Conservation (phyloP, 106 monocot species). For the Platanthera guangdongensis region DNA sequence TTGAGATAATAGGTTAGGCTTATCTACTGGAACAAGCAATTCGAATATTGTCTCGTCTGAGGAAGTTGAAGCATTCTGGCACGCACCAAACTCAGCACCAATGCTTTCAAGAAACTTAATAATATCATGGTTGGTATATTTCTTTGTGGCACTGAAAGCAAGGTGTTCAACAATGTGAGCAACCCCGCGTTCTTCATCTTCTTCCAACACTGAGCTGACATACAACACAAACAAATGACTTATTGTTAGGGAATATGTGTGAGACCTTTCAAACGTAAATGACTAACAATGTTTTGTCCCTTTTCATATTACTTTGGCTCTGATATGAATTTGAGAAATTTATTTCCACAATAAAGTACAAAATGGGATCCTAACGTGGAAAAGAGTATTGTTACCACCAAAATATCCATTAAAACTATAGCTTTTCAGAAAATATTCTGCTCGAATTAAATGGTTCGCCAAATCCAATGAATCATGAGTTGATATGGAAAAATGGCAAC, state of each 20-base stretch:
- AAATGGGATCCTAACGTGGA: neutral
- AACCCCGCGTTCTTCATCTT: constrained; percentile 95
- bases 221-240: constrained; percentile 9
- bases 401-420: neutral
- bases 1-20: constrained; percentile 79
- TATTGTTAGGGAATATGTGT: neutral
- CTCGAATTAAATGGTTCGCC: neutral
- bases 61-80: constrained; percentile 95
- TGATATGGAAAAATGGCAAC: neutral
- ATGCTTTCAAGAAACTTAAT: constrained; percentile 98
- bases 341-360: neutral
- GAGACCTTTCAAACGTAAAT: neutral
- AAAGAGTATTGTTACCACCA: neutral
- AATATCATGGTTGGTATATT: constrained; percentile 93
- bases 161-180: constrained; percentile 99
- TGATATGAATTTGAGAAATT: neutral
- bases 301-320: neutral
- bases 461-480: neutral
- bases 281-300: neutral
- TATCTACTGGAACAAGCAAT: constrained; percentile 94
- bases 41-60: constrained; percentile 99
- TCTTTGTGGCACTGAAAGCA: constrained; percentile 93
- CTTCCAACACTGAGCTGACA: constrained; percentile 97
- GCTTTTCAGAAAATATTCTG: neutral
- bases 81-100: constrained; percentile 98